Evolutionary conservation across 2,329 filamentous ascomycete species (phyloP).

Genomic region (Zarea fungicola): DNA sequence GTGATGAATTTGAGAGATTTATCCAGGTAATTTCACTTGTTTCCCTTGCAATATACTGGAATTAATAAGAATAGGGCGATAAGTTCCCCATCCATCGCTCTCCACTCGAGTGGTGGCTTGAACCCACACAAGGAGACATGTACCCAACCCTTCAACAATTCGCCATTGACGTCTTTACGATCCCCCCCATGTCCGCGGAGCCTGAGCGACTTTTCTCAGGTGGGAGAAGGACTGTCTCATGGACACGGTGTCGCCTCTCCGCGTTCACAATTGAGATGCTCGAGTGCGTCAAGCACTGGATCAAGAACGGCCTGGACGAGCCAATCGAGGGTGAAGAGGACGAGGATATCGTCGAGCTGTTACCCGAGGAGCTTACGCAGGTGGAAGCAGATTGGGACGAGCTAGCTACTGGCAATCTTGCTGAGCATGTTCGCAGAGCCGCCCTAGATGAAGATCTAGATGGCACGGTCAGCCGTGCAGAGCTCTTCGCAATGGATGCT

Average conservation of each 20-base stretch:
- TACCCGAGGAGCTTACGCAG: too few species aligned
- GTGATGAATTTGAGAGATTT: background rate
- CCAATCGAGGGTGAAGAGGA: too few species aligned
- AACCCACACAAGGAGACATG: background rate
- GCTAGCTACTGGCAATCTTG: too few species aligned
- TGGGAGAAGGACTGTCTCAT: background rate
- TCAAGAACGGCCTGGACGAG: background rate
- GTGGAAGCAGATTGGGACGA: too few species aligned
- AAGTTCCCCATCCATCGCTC: background rate
- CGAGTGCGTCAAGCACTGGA: constrained; percentile 1
- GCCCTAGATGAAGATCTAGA: too few species aligned
- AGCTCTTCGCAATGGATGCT: too few species aligned
- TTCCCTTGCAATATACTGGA: background rate
- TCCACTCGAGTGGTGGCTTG: constrained; percentile 1
- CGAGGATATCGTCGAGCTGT: too few species aligned
- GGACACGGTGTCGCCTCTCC: background rate
- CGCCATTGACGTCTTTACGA: constrained; percentile 1
- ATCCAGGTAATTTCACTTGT: background rate
- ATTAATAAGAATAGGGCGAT: background rate
- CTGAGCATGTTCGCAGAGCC: too few species aligned
- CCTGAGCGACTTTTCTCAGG: constrained; percentile 2
- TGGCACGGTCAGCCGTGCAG: too few species aligned
- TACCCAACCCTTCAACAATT: background rate
- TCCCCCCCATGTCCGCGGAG: constrained; percentile 4
- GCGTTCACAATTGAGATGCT: background rate